Evolutionary conservation across 2,329 filamentous ascomycete genomes (phyloP).

Genomic region (Tolypocladium paradoxum): DNA sequence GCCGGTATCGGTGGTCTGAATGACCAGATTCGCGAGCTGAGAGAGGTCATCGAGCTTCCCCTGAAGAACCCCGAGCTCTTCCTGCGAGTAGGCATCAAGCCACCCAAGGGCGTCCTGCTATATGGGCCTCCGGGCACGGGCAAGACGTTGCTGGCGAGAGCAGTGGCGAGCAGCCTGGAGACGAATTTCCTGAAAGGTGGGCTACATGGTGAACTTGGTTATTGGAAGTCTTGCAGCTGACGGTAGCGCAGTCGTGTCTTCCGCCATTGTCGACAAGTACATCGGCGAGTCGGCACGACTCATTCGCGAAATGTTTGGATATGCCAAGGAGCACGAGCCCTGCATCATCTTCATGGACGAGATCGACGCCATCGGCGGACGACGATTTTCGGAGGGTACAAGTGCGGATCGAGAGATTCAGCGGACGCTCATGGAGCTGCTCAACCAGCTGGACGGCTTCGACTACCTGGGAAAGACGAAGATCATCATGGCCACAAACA

Average conservation of each 20-base stretch:
- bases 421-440: slow-evolving; percentile 93
- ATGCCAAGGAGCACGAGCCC: slow-evolving; percentile 97
- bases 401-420: slow-evolving; percentile 97
- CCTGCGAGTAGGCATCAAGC: slow-evolving; percentile 93
- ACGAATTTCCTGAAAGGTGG: slow-evolving; percentile 98
- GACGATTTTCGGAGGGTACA: slow-evolving; percentile 93
- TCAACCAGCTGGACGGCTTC: slow-evolving; percentile 98
- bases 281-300: slow-evolving; percentile 95
- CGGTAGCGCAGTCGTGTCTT: slow-evolving; percentile 68
- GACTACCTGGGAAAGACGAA: slow-evolving; percentile 99
- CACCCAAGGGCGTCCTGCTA: slow-evolving; percentile 90
- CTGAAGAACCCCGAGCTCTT: slow-evolving; percentile 99
- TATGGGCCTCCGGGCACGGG: slow-evolving; percentile 96
- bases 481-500: slow-evolving; percentile 99
- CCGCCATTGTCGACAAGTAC: slow-evolving; percentile 98
- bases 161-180: slow-evolving; percentile 90
- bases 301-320: slow-evolving; percentile 99
- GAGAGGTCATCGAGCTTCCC: slow-evolving; percentile 95
- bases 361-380: slow-evolving; percentile 95
- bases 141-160: slow-evolving; percentile 88
- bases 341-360: slow-evolving; percentile 99
- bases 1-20: slow-evolving; percentile 95
- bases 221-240: slow-evolving; percentile 9
- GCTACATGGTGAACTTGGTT: not conserved
- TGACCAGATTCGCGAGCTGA: slow-evolving; percentile 92